phyloP scores from a whole-genome alignment of 2,329 filamentous ascomycete species.

The Phaeosphaeria sp. region DNA sequence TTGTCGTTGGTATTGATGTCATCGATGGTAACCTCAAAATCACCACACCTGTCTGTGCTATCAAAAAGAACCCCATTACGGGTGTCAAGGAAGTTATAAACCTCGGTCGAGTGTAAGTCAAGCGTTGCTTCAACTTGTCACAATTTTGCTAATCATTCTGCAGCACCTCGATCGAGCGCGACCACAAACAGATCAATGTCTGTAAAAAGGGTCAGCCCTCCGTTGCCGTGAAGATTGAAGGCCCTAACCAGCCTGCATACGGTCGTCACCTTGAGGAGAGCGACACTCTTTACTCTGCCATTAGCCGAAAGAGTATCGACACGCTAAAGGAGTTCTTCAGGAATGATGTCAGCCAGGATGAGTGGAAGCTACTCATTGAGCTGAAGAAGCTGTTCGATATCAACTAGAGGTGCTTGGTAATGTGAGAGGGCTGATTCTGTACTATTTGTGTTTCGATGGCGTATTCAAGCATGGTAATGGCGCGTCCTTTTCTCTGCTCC shows the following conservation, averaged over 20 bases:
- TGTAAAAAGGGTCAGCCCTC: constrained; percentile 98
- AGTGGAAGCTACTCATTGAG: constrained; percentile 95
- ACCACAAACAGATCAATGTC: constrained; percentile 90
- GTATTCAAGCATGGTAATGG: background rate
- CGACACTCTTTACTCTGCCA: constrained; percentile 84
- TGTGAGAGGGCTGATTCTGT: background rate
- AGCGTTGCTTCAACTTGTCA: background rate
- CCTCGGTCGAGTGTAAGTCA: constrained; percentile 88
- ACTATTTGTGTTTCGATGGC: background rate
- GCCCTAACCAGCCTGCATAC: constrained; percentile 88
- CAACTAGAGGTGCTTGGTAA: constrained; percentile 4
- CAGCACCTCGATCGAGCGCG: constrained; percentile 94
- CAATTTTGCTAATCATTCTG: constrained; percentile 15
- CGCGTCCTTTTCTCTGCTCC: background rate
- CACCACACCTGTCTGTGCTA: constrained; percentile 86
- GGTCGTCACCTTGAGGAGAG: constrained; percentile 93
- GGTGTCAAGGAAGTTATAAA: constrained; percentile 82
- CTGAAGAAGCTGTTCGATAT: constrained; percentile 95
- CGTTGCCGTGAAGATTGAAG: constrained; percentile 97
- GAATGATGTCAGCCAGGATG: constrained; percentile 84
- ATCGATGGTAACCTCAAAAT: constrained; percentile 85
- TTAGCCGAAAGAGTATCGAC: constrained; percentile 89
- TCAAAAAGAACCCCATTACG: constrained; percentile 81
- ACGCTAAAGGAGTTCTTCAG: constrained; percentile 96
- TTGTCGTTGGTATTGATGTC: constrained; percentile 94